Evolutionary conservation across 2,329 filamentous ascomycete genomes (phyloP).

Genomic region (Colletotrichum kahawae): DNA sequence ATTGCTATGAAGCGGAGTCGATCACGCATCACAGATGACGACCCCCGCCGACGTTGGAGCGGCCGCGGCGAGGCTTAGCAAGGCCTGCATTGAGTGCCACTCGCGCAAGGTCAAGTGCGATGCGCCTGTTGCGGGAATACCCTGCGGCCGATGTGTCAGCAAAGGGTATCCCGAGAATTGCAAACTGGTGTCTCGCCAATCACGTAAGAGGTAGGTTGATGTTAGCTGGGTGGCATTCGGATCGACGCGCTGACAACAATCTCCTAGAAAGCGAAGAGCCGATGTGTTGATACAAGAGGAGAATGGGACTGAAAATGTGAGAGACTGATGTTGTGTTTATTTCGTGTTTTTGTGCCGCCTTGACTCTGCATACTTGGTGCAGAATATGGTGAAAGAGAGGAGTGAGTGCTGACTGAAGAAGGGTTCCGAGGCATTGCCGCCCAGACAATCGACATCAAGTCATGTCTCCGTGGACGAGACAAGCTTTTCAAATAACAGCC

Average conservation of each 20-base stretch:
- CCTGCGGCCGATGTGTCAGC: not conserved
- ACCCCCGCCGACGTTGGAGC: not conserved
- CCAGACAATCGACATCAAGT: not conserved
- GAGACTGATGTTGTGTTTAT: not conserved
- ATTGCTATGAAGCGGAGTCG: not conserved
- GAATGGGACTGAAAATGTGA: not conserved
- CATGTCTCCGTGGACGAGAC: not conserved
- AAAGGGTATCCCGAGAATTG: not conserved
- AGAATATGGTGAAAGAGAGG: not conserved
- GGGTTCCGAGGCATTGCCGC: too few species aligned
- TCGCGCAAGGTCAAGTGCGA: not conserved
- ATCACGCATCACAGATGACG: not conserved
- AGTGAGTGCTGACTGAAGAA: not conserved
- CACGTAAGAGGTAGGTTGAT: not conserved
- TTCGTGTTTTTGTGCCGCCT: not conserved
- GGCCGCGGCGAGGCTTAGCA: not conserved
- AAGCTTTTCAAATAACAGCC: not conserved
- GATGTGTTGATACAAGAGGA: not conserved
- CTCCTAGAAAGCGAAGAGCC: not conserved
- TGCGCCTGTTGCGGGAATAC: not conserved
- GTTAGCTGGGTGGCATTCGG: not conserved
- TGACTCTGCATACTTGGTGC: not conserved
- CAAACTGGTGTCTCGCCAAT: not conserved
- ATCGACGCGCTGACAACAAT: fast-evolving
- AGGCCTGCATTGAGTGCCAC: not conserved